Evolutionary conservation across 768 basidiomycete species (phyloP).

Genomic region (Tulasnella sp.): DNA sequence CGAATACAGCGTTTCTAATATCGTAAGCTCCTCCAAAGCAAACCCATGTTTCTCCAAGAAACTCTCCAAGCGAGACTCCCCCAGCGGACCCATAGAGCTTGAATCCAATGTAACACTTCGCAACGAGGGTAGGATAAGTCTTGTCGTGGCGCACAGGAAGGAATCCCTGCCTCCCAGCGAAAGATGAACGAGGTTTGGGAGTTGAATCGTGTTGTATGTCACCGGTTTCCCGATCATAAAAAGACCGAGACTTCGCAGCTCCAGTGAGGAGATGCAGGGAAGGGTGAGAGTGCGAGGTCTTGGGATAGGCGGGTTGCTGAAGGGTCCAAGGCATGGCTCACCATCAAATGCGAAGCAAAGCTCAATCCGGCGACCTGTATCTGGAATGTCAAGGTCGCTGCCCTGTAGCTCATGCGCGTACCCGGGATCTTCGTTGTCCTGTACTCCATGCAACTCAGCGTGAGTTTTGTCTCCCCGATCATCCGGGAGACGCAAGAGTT

Average conservation of each 20-base stretch:
- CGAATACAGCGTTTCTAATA: background rate
- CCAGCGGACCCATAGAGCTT: too few species aligned
- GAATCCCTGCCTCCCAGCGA: background rate
- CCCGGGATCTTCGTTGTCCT: too few species aligned
- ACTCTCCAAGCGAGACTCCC: background rate
- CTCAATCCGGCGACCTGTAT: background rate
- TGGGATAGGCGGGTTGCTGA: background rate
- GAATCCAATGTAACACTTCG: background rate
- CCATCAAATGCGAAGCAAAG: background rate
- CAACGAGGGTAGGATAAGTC: background rate
- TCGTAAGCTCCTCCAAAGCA: background rate
- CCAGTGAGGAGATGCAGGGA: background rate
- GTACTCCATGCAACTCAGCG: background rate
- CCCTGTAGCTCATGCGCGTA: too few species aligned
- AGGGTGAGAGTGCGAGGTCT: background rate
- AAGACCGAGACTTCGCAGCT: background rate
- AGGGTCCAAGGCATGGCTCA: background rate
- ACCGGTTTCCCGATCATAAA: too few species aligned
- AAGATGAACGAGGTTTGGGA: background rate
- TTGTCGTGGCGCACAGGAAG: background rate
- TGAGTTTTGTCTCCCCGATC: background rate
- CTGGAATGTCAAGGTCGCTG: too few species aligned
- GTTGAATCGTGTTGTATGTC: background rate
- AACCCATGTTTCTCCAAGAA: background rate
- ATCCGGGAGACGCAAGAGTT: too few species aligned